These are phyloP conservation scores for Trichocomaceae sp. DNA, from an alignment of 2,329 filamentous ascomycete species.

Conservation along the genomic window DNA sequence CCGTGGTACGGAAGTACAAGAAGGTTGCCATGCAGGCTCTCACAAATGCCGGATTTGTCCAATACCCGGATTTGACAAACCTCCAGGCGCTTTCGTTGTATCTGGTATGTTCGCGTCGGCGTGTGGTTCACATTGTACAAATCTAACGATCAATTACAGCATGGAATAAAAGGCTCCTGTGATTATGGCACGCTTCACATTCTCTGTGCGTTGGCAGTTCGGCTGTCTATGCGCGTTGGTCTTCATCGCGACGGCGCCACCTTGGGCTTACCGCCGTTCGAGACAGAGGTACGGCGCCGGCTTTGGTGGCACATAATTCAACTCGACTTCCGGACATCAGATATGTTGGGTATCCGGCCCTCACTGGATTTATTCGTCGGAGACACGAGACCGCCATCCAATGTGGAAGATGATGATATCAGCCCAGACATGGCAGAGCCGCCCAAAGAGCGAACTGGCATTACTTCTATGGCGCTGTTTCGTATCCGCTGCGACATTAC, in stretches of 20 bases:
- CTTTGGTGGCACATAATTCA: constrained; percentile 56
- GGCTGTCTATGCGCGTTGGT: too few relatives aligned
- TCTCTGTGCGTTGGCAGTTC: too few relatives aligned
- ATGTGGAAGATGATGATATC: constrained; percentile 2
- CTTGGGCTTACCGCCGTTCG: constrained; percentile 47
- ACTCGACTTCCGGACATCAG: constrained; percentile 23
- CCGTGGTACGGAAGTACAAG: neutral
- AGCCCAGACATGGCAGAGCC: neutral
- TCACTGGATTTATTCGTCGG: constrained; percentile 17
- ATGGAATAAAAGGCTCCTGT: too few relatives aligned
- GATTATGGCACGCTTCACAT: too few relatives aligned
- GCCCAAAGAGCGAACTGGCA: neutral
- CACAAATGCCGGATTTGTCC: neutral
- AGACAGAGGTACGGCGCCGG: constrained; percentile 53
- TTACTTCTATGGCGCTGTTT: too few relatives aligned
- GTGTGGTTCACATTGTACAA: too few relatives aligned
- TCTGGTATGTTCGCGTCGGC: neutral
- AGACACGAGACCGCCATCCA: constrained; percentile 8
- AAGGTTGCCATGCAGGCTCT: neutral
- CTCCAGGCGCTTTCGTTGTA: neutral
- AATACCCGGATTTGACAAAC: neutral
- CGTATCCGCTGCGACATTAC: too few relatives aligned
- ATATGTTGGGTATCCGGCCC: constrained; percentile 20
- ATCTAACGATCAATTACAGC: too few relatives aligned
- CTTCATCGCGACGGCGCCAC: constrained; percentile 45